phyloP scores from a whole-genome alignment of 1,139 yeast genomes.

The Suhomyces yuchorum region DNA sequence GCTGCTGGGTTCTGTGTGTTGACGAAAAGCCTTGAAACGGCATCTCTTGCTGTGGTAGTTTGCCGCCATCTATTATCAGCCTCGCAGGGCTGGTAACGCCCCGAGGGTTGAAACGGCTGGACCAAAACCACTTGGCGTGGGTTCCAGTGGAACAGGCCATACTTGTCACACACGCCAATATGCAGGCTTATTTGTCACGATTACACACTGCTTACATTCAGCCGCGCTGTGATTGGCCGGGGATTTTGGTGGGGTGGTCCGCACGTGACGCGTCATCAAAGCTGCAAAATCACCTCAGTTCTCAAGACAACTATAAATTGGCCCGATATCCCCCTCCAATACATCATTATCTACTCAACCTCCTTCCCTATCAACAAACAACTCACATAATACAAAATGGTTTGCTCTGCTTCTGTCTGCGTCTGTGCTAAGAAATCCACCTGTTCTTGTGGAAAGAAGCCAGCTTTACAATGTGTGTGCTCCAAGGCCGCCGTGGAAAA shows the following conservation, averaged over 20 bases:
- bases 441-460: slow-evolving; percentile 52
- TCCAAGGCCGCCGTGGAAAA: slow-evolving; percentile 46
- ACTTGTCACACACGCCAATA: neutral
- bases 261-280: slow-evolving; percentile 7
- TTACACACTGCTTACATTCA: slow-evolving; percentile 11
- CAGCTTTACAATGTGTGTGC: slow-evolving; percentile 50
- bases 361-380: neutral
- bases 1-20: too few relatives aligned
- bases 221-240: slow-evolving; percentile 12
- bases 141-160: too few relatives aligned
- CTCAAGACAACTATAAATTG: slow-evolving; percentile 5
- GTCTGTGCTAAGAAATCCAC: slow-evolving; percentile 53
- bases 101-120: too few relatives aligned
- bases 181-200: slow-evolving; percentile 1
- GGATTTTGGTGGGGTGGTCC: neutral
- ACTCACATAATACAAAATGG: slow-evolving; percentile 27
- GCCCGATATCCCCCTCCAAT: neutral
- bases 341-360: neutral
- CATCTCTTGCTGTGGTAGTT: neutral
- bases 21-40: neutral
- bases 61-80: neutral
- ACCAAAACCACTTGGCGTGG: too few relatives aligned
- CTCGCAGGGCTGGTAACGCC: neutral
- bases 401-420: slow-evolving; percentile 48
- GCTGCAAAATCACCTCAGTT: slow-evolving; percentile 9